Conservation (phyloP, 2,329 filamentous ascomycete species). For the Emergomyces pasteurianus region DNA sequence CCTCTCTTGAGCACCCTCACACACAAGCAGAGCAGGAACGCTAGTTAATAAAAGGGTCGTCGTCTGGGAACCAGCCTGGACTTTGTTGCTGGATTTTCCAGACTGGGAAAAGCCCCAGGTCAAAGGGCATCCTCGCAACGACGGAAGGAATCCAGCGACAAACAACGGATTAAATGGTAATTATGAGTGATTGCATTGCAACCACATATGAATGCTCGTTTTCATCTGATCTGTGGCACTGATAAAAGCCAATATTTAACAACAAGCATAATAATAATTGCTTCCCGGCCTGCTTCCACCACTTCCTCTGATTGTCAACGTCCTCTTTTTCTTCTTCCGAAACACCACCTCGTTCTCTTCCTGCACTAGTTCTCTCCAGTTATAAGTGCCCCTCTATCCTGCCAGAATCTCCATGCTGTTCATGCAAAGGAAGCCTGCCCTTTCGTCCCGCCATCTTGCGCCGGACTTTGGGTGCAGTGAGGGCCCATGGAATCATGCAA, state of each 20-base stretch:
- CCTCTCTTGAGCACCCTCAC: background rate
- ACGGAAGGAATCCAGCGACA: background rate
- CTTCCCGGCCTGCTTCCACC: background rate
- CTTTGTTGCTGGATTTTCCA: background rate
- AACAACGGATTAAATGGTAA: background rate
- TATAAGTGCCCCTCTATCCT: background rate
- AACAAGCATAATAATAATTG: background rate
- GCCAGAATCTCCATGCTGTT: conserved; percentile 25
- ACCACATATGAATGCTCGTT: background rate
- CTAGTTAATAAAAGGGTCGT: background rate
- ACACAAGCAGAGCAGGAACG: background rate
- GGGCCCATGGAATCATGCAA: conserved; percentile 10
- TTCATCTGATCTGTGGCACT: background rate
- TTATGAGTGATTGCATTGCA: background rate
- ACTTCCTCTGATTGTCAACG: background rate
- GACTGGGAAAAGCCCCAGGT: background rate
- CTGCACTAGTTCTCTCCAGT: background rate
- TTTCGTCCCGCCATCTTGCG: conserved; percentile 15
- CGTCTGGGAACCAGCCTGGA: background rate
- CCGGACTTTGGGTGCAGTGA: conserved; percentile 10
- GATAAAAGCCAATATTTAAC: background rate
- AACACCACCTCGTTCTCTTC: background rate
- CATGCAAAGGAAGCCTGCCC: conserved; percentile 25
- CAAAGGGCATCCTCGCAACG: background rate
- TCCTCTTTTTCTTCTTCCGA: background rate